Conservation (phyloP, 768 basidiomycete species). For the Antrodiella citrinella region DNA sequence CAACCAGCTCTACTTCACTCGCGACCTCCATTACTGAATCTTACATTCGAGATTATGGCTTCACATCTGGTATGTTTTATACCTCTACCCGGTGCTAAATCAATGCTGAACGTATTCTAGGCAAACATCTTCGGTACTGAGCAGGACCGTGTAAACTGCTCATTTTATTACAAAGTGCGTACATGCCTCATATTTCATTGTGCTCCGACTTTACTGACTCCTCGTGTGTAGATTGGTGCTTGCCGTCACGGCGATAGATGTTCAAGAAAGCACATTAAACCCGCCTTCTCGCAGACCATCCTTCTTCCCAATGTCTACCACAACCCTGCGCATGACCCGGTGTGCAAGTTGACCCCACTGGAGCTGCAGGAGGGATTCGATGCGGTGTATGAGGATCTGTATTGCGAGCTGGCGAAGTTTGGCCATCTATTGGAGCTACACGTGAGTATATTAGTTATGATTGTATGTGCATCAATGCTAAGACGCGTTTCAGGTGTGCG, state of each 20-base stretch:
- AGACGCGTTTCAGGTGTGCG: conserved; percentile 60
- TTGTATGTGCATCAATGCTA: background rate
- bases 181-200: background rate
- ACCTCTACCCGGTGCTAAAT: background rate
- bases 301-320: conserved; percentile 96
- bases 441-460: conserved; percentile 36
- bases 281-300: conserved; percentile 96
- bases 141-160: conserved; percentile 95
- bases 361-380: conserved; percentile 90
- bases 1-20: too few species aligned
- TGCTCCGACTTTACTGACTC: conserved; percentile 8
- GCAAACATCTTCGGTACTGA: conserved; percentile 96
- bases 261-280: conserved; percentile 96
- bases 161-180: conserved; percentile 93
- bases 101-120: conserved; percentile 26
- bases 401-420: conserved; percentile 90
- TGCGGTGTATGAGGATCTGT: conserved; percentile 92
- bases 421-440: conserved; percentile 95
- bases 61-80: conserved; percentile 64
- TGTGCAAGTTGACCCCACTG: conserved; percentile 80
- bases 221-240: conserved; percentile 76
- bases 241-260: conserved; percentile 98
- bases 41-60: too few species aligned
- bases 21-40: background rate
- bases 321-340: conserved; percentile 91